These are phyloP conservation scores for Phyllosticta ampelicida DNA, from an alignment of 2,329 filamentous ascomycete species.

Conservation along the genomic window DNA sequence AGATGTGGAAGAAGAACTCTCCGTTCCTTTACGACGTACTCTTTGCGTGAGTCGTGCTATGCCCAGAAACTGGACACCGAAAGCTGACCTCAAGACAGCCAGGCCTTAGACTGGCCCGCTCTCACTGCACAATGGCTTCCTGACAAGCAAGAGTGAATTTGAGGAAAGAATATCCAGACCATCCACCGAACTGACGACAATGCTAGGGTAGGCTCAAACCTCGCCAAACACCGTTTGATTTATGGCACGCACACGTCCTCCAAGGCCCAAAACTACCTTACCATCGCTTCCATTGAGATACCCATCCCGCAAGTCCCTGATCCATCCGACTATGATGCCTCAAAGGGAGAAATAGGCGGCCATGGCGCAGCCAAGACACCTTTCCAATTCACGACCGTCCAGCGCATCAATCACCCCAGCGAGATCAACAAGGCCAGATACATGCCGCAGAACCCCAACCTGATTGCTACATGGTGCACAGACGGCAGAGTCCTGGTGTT, in stretches of 20 bases:
- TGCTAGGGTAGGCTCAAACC: slow-evolving; percentile 57
- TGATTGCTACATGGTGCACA: slow-evolving; percentile 86
- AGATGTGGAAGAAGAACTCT: slow-evolving; percentile 99
- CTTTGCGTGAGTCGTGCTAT: slow-evolving; percentile 48
- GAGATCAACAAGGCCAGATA: slow-evolving; percentile 99
- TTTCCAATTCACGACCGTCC: slow-evolving; percentile 82
- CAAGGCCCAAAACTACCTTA: slow-evolving; percentile 76
- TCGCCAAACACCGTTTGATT: slow-evolving; percentile 76
- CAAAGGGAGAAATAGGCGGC: slow-evolving; percentile 85
- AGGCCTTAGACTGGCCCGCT: slow-evolving; percentile 92
- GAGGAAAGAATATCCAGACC: not conserved
- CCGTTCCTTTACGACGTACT: slow-evolving; percentile 98
- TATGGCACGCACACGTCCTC: slow-evolving; percentile 92
- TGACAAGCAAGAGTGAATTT: slow-evolving; percentile 67
- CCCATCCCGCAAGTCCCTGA: slow-evolving; percentile 67
- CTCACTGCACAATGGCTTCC: slow-evolving; percentile 98
- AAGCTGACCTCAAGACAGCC: slow-evolving; percentile 38
- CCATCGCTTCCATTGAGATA: slow-evolving; percentile 89
- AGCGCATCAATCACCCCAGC: slow-evolving; percentile 91
- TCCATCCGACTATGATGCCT: slow-evolving; percentile 78
- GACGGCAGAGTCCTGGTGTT: slow-evolving; percentile 86
- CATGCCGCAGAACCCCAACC: slow-evolving; percentile 92
- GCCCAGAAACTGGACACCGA: not conserved
- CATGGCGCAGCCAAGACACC: slow-evolving; percentile 69
- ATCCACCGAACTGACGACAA: not conserved